Evolutionary conservation across 2,329 filamentous ascomycete species (phyloP).

Genomic region (Scedosporium apiospermum): DNA sequence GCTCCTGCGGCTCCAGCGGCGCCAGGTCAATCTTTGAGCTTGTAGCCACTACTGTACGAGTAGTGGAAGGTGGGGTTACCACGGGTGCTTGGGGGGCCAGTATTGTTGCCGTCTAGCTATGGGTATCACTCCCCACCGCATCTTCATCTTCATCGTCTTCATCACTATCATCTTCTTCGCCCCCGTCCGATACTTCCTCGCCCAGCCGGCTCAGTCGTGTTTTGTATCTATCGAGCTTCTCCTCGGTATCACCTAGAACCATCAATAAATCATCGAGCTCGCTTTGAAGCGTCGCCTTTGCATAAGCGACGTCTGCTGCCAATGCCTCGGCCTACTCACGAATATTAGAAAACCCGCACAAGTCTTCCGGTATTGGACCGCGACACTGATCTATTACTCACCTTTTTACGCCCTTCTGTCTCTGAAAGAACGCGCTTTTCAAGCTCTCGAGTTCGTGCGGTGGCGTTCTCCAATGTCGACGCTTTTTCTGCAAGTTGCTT

Average conservation of each 20-base stretch:
- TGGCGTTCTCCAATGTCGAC: neutral
- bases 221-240: slow-evolving; percentile 68
- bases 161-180: slow-evolving; percentile 53
- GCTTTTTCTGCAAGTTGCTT: slow-evolving; percentile 21
- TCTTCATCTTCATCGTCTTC: slow-evolving; percentile 35
- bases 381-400: slow-evolving; percentile 20
- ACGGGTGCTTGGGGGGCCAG: no score
- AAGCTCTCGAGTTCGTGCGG: slow-evolving; percentile 11
- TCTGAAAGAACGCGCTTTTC: slow-evolving; percentile 36
- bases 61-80: no score
- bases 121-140: slow-evolving; percentile 25
- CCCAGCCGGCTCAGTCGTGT: slow-evolving; percentile 58
- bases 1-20: no score
- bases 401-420: slow-evolving; percentile 35
- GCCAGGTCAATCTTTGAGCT: no score
- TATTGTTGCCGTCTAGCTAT: slow-evolving; percentile 11
- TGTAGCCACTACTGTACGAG: no score
- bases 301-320: slow-evolving; percentile 23
- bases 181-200: slow-evolving; percentile 65
- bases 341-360: neutral
- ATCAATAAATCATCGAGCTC: slow-evolving; percentile 76
- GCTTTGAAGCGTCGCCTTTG: slow-evolving; percentile 57
- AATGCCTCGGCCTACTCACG: neutral
- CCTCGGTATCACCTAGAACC: slow-evolving; percentile 72
- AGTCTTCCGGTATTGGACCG: slow-evolving; percentile 12